Percentiles rank a stretch among this genome's conserved stretches.
Evolutionary conservation across 352 stramenopile genomes (phyloP).

Genomic region (Aphanomyces invadans): DNA sequence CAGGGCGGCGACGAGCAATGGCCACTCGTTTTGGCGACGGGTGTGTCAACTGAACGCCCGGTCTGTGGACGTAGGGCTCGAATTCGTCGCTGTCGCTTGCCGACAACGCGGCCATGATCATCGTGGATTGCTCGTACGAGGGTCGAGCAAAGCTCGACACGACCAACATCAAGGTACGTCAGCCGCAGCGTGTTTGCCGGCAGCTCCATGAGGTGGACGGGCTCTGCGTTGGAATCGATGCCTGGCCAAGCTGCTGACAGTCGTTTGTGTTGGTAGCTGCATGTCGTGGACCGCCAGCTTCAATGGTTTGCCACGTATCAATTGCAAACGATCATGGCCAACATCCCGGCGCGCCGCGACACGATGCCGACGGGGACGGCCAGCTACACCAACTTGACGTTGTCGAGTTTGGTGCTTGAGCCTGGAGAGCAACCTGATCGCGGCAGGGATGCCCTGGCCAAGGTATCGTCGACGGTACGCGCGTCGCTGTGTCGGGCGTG

Average conservation of each 20-base stretch:
- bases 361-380: conserved; percentile 18
- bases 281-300: not conserved
- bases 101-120: not conserved
- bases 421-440: no score
- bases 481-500: no score
- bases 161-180: conserved; percentile 20
- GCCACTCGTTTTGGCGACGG: no score
- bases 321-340: conserved; percentile 20
- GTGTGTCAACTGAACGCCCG: no score
- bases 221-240: no score
- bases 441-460: not conserved
- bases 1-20: not conserved
- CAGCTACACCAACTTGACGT: conserved; percentile 10
- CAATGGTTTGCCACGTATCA: conserved; percentile 9
- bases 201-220: no score
- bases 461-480: not conserved
- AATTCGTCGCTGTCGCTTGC: not conserved
- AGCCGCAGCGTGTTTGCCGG: no score
- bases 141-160: conserved; percentile 5
- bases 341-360: conserved; percentile 11
- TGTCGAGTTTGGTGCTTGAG: not conserved
- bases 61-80: no score
- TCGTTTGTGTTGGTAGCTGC: not conserved
- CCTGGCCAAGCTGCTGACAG: no score
- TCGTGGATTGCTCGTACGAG: conserved; percentile 20